phyloP scores from a whole-genome alignment of 495 filamentous ascomycete genomes.

The Tuber calosporum region DNA sequence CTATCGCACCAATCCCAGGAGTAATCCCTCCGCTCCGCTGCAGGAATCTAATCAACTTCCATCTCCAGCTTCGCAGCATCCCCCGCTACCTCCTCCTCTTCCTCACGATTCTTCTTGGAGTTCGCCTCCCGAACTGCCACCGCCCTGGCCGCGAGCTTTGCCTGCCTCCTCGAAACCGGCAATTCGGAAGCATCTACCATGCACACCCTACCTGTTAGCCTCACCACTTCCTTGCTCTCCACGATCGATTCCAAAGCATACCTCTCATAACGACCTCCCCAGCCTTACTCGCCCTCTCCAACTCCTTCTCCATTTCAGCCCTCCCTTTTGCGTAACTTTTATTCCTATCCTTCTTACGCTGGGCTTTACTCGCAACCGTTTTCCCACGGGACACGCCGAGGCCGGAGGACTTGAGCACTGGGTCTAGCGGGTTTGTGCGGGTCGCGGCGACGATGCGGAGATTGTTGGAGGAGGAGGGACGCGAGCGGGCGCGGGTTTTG shows the following conservation, averaged over 20 bases:
- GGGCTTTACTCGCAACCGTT: constrained; percentile 19
- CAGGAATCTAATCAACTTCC: constrained; percentile 23
- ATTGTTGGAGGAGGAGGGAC: constrained; percentile 11
- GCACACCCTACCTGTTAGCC: constrained; percentile 1
- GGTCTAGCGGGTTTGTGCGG: constrained; percentile 8
- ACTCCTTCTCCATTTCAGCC: constrained; percentile 19
- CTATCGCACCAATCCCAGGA: background rate
- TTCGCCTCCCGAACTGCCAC: constrained; percentile 31
- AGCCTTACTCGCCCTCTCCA: constrained; percentile 27
- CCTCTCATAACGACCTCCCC: constrained; percentile 39
- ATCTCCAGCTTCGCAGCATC: constrained; percentile 11
- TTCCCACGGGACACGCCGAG: constrained; percentile 18
- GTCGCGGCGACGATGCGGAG: constrained; percentile 12
- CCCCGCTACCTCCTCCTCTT: constrained; percentile 15
- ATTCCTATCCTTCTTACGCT: constrained; percentile 22
- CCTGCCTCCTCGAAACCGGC: constrained; percentile 34
- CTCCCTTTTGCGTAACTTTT: constrained; percentile 22
- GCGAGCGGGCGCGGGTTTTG: constrained; percentile 23
- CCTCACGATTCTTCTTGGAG: constrained; percentile 18
- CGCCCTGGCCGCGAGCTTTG: constrained; percentile 30
- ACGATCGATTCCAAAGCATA: constrained; percentile 14
- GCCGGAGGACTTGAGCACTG: constrained; percentile 10
- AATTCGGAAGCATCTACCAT: constrained; percentile 21
- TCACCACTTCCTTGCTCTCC: background rate
- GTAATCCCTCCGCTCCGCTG: background rate